phyloP scores from a whole-genome alignment of 495 filamentous ascomycete genomes.

The Chaetomium cochliodes region DNA sequence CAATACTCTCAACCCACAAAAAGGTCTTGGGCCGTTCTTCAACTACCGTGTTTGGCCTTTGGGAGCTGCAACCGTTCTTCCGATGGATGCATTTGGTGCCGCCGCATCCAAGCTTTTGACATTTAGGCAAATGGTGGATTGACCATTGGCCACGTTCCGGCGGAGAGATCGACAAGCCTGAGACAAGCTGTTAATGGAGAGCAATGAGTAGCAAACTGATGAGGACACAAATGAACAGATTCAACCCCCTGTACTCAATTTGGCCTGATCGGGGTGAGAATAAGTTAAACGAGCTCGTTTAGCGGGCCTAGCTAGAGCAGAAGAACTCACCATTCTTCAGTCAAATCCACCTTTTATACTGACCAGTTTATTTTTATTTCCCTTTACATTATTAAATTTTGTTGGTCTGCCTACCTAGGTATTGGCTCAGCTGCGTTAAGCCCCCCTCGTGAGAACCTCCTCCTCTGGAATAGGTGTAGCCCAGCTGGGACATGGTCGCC shows the following conservation, averaged over 20 bases:
- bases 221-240: too few relatives aligned
- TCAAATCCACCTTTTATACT: too few relatives aligned
- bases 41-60: background rate
- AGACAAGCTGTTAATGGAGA: background rate
- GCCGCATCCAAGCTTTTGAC: background rate
- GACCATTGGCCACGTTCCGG: slow-evolving; percentile 7
- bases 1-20: background rate
- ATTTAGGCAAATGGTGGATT: slow-evolving; percentile 20
- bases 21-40: background rate
- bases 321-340: too few relatives aligned
- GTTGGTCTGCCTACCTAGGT: too few relatives aligned
- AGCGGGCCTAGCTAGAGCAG: too few relatives aligned
- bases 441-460: background rate
- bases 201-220: background rate
- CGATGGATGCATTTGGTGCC: slow-evolving; percentile 3
- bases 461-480: too few relatives aligned
- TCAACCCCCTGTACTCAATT: too few relatives aligned
- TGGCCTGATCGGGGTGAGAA: too few relatives aligned
- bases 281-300: too few relatives aligned
- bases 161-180: slow-evolving; percentile 1
- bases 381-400: too few relatives aligned
- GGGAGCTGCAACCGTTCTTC: slow-evolving; percentile 5
- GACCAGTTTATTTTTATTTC: too few relatives aligned
- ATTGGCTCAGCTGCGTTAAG: too few relatives aligned
- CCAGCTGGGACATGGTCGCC: background rate